These are phyloP conservation scores for Thalassia testudinum DNA, from an alignment of 116 monocot species.

Conservation along the genomic window DNA sequence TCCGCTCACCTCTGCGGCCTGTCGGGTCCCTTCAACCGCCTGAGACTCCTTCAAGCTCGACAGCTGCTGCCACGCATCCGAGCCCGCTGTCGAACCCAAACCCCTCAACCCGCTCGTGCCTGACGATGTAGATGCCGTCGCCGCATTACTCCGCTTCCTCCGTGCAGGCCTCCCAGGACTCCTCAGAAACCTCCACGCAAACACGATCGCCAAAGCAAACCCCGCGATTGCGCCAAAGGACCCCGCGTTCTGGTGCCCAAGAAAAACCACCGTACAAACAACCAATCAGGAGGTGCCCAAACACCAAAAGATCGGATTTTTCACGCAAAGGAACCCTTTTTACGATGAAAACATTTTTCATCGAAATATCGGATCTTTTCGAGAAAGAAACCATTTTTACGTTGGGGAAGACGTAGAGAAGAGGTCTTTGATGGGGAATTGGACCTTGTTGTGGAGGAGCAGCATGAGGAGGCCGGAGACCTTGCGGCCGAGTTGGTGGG, in stretches of 20 bases:
- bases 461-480: slow-evolving; percentile 37
- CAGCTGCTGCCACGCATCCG: slow-evolving; percentile 17
- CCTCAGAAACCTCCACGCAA: slow-evolving; percentile 74
- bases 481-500: slow-evolving; percentile 48
- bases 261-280: background rate
- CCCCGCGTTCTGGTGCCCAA: slow-evolving; percentile 41
- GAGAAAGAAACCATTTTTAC: background rate
- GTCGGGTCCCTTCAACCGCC: slow-evolving; percentile 12
- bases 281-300: background rate
- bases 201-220: slow-evolving; percentile 74
- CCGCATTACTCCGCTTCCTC: slow-evolving; percentile 10
- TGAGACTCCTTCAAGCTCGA: slow-evolving; percentile 21
- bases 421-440: background rate
- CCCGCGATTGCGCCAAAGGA: slow-evolving; percentile 85
- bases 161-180: slow-evolving; percentile 27
- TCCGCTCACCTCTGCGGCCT: slow-evolving; percentile 20
- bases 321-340: too few relatives aligned
- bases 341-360: too few relatives aligned
- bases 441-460: slow-evolving; percentile 79
- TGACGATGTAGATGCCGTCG: slow-evolving; percentile 8
- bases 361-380: background rate
- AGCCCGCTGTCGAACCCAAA: slow-evolving; percentile 7
- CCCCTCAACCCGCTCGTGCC: slow-evolving; percentile 2
- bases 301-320: too few relatives aligned
- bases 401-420: background rate